Evolutionary conservation across 768 basidiomycete species (phyloP).

Genomic region (Lactifluus piperatus): DNA sequence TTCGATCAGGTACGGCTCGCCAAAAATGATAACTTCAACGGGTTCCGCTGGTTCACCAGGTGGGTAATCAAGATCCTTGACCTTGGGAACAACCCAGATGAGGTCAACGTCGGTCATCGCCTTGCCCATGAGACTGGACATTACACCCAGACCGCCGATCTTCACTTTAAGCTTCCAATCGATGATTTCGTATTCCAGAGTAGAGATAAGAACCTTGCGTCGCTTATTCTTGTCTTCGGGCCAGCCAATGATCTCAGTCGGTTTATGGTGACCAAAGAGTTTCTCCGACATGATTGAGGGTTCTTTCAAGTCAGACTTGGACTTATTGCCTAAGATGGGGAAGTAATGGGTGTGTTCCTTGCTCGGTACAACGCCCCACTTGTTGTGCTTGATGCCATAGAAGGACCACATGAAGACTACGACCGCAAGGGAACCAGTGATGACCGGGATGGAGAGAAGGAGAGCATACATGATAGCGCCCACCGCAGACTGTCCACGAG

Average conservation of each 20-base stretch:
- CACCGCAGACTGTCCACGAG: conserved; percentile 72
- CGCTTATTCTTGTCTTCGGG: conserved; percentile 89
- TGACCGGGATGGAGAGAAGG: conserved; percentile 68
- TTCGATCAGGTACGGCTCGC: conserved; percentile 91
- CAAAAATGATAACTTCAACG: conserved; percentile 94
- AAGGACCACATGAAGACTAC: conserved; percentile 91
- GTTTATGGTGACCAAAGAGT: conserved; percentile 45
- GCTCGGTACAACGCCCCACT: conserved; percentile 75
- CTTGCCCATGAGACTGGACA: conserved; percentile 97
- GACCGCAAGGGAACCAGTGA: conserved; percentile 79
- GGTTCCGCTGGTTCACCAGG: conserved; percentile 87
- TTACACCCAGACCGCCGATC: conserved; percentile 95
- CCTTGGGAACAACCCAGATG: conserved; percentile 90
- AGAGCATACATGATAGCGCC: conserved; percentile 86
- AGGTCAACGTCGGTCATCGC: conserved; percentile 96
- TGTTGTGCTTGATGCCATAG: conserved; percentile 93
- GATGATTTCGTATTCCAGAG: conserved; percentile 92
- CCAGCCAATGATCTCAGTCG: conserved; percentile 86
- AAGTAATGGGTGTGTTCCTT: conserved; percentile 72
- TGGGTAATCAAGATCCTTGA: conserved; percentile 91
- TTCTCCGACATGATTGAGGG: conserved; percentile 57
- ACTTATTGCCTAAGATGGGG: conserved; percentile 74
- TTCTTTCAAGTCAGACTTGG: conserved; percentile 65
- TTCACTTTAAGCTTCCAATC: conserved; percentile 98
- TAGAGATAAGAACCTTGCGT: conserved; percentile 84